Percentiles rank a stretch among this genome's conserved stretches.
phyloP scores from a whole-genome alignment of 2,329 filamentous ascomycete species.

The Microsporum canis region DNA sequence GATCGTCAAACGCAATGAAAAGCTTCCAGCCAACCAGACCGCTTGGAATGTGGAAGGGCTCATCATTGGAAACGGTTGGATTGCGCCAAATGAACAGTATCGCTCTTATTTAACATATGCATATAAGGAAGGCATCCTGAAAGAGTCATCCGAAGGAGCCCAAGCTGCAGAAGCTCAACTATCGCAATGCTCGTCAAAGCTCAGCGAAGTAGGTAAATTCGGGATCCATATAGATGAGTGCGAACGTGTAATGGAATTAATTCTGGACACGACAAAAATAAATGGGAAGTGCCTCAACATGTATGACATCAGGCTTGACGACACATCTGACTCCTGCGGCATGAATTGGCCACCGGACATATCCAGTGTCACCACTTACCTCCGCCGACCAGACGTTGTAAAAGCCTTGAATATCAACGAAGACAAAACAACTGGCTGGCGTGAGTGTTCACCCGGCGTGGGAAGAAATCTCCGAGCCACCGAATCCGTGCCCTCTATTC shows the following conservation, averaged over 20 bases:
- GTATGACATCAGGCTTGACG: conserved; percentile 85
- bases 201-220: conserved; percentile 48
- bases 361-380: conserved; percentile 63
- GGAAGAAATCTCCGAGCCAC: conserved; percentile 56
- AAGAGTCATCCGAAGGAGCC: conserved; percentile 53
- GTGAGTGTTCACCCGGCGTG: conserved; percentile 76
- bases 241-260: conserved; percentile 62
- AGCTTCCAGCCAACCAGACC: conserved; percentile 30
- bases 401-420: conserved; percentile 69
- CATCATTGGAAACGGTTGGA: conserved; percentile 96
- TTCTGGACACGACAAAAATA: conserved; percentile 54
- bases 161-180: conserved; percentile 58
- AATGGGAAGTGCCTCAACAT: conserved; percentile 70
- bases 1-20: conserved; percentile 77
- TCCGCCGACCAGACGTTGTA: conserved; percentile 68
- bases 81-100: conserved; percentile 83
- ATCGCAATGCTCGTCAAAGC: conserved; percentile 51
- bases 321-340: conserved; percentile 72
- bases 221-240: conserved; percentile 60
- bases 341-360: conserved; percentile 98
- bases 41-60: conserved; percentile 74
- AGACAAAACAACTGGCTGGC: conserved; percentile 79
- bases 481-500: conserved; percentile 61
- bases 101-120: conserved; percentile 72
- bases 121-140: conserved; percentile 62